Evolutionary conservation across 148 eudicot genomes (phyloP).

Genomic region (Salicornia ramosissima): DNA sequence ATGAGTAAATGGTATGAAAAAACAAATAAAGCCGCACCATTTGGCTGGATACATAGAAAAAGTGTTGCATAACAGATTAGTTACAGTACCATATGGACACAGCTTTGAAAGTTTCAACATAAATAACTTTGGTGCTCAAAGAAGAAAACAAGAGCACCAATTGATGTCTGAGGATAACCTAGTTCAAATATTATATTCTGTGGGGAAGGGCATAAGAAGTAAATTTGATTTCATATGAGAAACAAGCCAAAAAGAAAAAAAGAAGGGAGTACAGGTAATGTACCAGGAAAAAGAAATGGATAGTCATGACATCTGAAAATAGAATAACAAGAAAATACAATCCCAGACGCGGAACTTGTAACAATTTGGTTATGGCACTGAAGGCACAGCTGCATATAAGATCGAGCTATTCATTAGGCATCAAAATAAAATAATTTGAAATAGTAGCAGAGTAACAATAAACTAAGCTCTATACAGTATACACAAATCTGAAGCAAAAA

Average conservation of each 20-base stretch:
- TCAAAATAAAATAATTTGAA: background rate
- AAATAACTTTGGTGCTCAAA: background rate
- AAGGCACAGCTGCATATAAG: constrained; percentile 73
- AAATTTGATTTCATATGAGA: background rate
- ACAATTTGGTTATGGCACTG: constrained; percentile 77
- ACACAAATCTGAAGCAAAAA: background rate
- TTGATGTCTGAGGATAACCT: background rate
- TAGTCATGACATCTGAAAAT: constrained; percentile 92
- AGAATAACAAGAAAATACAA: constrained; percentile 85
- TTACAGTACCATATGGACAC: no score
- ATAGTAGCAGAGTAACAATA: background rate
- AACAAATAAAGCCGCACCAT: no score
- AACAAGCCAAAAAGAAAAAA: background rate
- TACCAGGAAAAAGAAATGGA: constrained; percentile 99
- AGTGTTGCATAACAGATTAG: no score
- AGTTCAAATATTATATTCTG: background rate
- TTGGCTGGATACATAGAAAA: no score
- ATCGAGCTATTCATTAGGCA: background rate
- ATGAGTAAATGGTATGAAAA: no score
- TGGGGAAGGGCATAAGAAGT: background rate
- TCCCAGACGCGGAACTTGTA: constrained; percentile 75
- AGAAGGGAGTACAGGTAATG: constrained; percentile 13
- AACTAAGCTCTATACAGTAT: no score
- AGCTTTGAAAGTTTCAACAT: no score
- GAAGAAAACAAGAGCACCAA: background rate